Evolutionary conservation across 768 basidiomycete species (phyloP).

Genomic region (Russula sp.): DNA sequence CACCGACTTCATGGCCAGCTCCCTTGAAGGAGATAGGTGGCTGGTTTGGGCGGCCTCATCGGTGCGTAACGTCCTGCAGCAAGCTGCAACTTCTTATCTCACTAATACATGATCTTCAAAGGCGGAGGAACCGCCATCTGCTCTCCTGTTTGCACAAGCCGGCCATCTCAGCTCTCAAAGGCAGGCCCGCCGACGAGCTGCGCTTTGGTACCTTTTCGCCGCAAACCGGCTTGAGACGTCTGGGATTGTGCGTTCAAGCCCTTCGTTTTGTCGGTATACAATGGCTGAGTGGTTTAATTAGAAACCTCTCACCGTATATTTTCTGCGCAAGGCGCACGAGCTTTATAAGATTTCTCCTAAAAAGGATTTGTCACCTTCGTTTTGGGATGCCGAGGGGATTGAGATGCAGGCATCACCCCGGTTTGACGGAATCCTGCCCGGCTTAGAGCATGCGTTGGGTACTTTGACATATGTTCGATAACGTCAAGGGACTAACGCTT

Average conservation of each 20-base stretch:
- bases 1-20: conserved; percentile 50
- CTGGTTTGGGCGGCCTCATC: conserved; percentile 79
- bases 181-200: conserved; percentile 53
- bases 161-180: conserved; percentile 62
- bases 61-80: conserved; percentile 41
- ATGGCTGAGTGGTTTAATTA: conserved; percentile 29
- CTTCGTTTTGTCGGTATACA: conserved; percentile 2
- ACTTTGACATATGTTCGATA: conserved; percentile 17
- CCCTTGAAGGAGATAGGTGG: conserved; percentile 78
- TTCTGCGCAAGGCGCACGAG: conserved; percentile 64
- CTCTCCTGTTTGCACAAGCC: conserved; percentile 75
- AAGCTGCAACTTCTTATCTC: neutral
- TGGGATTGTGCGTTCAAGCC: conserved; percentile 59
- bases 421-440: conserved; percentile 60
- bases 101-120: conserved; percentile 33
- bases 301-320: conserved; percentile 85
- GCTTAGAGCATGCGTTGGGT: conserved; percentile 80
- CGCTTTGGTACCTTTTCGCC: conserved; percentile 73
- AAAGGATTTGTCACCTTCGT: conserved; percentile 70
- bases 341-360: conserved; percentile 46
- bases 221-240: conserved; percentile 77
- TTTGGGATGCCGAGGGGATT: conserved; percentile 67
- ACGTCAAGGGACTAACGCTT: conserved; percentile 2
- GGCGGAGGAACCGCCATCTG: conserved; percentile 79
- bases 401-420: conserved; percentile 36